phyloP scores from a whole-genome alignment of 2,329 filamentous ascomycete genomes.

The Meredithiella fracta region DNA sequence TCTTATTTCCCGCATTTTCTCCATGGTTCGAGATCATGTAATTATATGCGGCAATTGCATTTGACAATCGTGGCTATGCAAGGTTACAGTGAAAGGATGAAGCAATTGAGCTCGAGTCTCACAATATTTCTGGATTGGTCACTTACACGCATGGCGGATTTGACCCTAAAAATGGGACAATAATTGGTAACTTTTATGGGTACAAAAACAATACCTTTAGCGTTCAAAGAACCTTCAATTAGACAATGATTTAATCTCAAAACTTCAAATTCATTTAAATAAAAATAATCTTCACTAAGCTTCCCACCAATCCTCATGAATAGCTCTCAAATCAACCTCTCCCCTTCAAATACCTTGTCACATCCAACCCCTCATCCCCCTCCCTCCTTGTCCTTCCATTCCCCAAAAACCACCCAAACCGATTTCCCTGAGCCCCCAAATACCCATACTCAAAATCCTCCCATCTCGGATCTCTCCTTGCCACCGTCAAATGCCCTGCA shows the following conservation, averaged over 20 bases:
- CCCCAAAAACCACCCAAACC: slow-evolving; percentile 48
- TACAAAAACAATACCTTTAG: too few relatives aligned
- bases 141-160: not conserved
- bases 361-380: slow-evolving; percentile 34
- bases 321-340: slow-evolving; percentile 40
- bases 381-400: slow-evolving; percentile 50
- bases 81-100: not conserved
- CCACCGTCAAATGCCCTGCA: slow-evolving; percentile 42
- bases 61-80: too few relatives aligned
- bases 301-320: slow-evolving; percentile 53
- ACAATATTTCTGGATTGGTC: not conserved
- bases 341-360: slow-evolving; percentile 45
- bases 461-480: slow-evolving; percentile 38
- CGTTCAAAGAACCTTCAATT: too few relatives aligned
- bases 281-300: not conserved
- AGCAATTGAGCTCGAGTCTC: not conserved
- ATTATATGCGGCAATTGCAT: too few relatives aligned
- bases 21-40: too few relatives aligned
- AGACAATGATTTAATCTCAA: too few relatives aligned
- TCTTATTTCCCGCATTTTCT: too few relatives aligned
- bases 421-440: slow-evolving; percentile 27
- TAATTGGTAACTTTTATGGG: not conserved
- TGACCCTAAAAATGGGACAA: not conserved
- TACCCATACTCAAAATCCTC: slow-evolving; percentile 39
- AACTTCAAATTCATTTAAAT: not conserved